These are phyloP conservation scores for Aspergillus sclerotiicarbonarius DNA, from an alignment of 495 filamentous ascomycete genomes.

Conservation along the genomic window DNA sequence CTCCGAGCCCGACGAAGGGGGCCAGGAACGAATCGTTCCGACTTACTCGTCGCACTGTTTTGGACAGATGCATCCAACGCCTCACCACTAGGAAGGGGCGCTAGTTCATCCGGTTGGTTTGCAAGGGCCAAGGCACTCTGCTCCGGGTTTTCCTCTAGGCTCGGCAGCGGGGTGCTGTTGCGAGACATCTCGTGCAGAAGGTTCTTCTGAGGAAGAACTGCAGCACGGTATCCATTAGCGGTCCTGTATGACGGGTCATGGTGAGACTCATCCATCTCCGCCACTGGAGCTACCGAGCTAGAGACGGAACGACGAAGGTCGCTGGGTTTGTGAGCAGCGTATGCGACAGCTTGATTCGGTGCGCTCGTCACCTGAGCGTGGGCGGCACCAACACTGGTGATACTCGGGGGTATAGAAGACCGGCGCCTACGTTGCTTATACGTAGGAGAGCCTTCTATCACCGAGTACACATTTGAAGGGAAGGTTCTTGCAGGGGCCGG, in stretches of 20 bases:
- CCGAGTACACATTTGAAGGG: conserved; percentile 83
- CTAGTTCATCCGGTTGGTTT: conserved; percentile 65
- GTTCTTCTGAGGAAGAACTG: conserved; percentile 72
- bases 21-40: conserved; percentile 63
- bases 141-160: conserved; percentile 73
- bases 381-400: conserved; percentile 59
- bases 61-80: conserved; percentile 55
- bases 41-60: conserved; percentile 57
- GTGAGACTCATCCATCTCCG: conserved; percentile 69
- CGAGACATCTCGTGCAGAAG: conserved; percentile 78
- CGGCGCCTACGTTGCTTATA: conserved; percentile 96
- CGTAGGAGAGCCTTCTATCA: conserved; percentile 95
- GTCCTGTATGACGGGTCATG: conserved; percentile 59
- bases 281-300: conserved; percentile 77
- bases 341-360: conserved; percentile 39
- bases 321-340: conserved; percentile 70
- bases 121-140: conserved; percentile 61
- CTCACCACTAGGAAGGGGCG: conserved; percentile 62
- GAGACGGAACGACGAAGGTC: conserved; percentile 91
- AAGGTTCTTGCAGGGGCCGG: conserved; percentile 65
- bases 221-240: conserved; percentile 59
- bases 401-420: conserved; percentile 80
- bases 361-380: conserved; percentile 39
- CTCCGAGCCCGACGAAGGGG: conserved; percentile 88
- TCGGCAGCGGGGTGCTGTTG: conserved; percentile 81